These are phyloP conservation scores for Populus deltoides DNA, from an alignment of 345 rosid genomes.

Conservation along the genomic window DNA sequence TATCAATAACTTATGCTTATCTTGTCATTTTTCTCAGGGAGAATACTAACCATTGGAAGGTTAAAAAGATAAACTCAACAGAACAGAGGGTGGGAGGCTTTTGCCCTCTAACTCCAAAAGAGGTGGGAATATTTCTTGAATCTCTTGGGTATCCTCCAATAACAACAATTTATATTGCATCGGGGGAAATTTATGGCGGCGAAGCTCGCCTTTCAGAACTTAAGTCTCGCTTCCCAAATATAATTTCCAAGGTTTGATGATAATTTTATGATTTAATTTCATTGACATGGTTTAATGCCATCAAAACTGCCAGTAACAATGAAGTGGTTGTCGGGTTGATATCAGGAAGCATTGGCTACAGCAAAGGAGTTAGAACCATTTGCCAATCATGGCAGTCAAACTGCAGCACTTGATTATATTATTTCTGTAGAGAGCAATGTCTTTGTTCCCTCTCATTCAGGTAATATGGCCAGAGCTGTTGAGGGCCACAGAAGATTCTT, in stretches of 20 bases:
- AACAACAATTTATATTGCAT: constrained; percentile 74
- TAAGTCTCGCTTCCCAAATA: constrained; percentile 64
- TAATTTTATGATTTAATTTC: constrained; percentile 5
- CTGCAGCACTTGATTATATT: constrained; percentile 93
- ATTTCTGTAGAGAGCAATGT: constrained; percentile 82
- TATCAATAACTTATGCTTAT: not conserved
- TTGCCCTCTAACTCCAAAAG: constrained; percentile 93
- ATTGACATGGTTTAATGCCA: not conserved
- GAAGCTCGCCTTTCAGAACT: constrained; percentile 63
- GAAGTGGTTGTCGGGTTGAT: constrained; percentile 11
- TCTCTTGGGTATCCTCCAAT: constrained; percentile 82
- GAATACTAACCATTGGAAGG: constrained; percentile 88
- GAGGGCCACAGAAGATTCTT: constrained; percentile 97
- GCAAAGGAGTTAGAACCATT: constrained; percentile 56
- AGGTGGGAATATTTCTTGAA: constrained; percentile 77
- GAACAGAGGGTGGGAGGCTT: constrained; percentile 76
- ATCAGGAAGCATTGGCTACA: constrained; percentile 68
- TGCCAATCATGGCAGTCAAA: constrained; percentile 69
- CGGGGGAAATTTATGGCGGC: constrained; percentile 92
- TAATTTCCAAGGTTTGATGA: constrained; percentile 66
- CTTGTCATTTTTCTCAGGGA: constrained; percentile 43
- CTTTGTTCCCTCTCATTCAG: constrained; percentile 82
- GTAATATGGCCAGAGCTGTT: constrained; percentile 96
- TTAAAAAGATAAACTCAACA: constrained; percentile 80
- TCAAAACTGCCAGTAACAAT: not conserved